A percentile compares a stretch with the other conserved stretches of the same genome.
Conservation (phyloP, 2,329 filamentous ascomycete genomes). For the Cladosporium sp. region DNA sequence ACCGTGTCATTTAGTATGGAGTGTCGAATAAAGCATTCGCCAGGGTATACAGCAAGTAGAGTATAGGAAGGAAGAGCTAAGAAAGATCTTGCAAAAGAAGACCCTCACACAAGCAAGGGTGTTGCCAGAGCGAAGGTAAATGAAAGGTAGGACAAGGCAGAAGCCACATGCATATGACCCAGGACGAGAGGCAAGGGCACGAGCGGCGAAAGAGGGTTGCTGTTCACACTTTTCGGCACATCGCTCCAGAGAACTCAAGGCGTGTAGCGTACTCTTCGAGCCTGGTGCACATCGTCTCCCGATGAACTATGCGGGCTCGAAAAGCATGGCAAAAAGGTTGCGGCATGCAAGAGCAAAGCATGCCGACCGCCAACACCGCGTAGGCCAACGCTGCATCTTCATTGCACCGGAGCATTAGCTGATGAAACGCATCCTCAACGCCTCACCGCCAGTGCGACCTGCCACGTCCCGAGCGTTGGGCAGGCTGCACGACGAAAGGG, state of each 20-base stretch:
- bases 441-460: slow-evolving; percentile 15
- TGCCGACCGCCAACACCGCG: slow-evolving; percentile 11
- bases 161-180: slow-evolving; percentile 13
- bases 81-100: background rate
- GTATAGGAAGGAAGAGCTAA: slow-evolving; percentile 14
- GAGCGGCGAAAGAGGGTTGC: background rate
- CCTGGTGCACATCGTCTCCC: background rate
- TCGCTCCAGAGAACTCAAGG: background rate
- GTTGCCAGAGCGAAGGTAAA: slow-evolving; percentile 5
- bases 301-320: background rate
- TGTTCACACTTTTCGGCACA: slow-evolving; percentile 2
- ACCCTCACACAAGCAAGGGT: slow-evolving; percentile 13
- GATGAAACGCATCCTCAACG: slow-evolving; percentile 15
- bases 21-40: slow-evolving; percentile 7
- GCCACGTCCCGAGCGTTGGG: slow-evolving; percentile 19
- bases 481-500: background rate
- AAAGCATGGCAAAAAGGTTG: background rate
- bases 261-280: background rate
- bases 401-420: slow-evolving; percentile 15
- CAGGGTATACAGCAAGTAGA: slow-evolving; percentile 13
- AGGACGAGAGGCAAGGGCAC: slow-evolving; percentile 17
- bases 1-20: slow-evolving; percentile 20
- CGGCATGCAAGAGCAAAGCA: slow-evolving; percentile 12
- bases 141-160: slow-evolving; percentile 20
- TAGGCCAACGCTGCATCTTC: slow-evolving; percentile 7